These are phyloP conservation scores for Mentha longifolia DNA, from an alignment of 257 asterid genomes.

Conservation along the genomic window DNA sequence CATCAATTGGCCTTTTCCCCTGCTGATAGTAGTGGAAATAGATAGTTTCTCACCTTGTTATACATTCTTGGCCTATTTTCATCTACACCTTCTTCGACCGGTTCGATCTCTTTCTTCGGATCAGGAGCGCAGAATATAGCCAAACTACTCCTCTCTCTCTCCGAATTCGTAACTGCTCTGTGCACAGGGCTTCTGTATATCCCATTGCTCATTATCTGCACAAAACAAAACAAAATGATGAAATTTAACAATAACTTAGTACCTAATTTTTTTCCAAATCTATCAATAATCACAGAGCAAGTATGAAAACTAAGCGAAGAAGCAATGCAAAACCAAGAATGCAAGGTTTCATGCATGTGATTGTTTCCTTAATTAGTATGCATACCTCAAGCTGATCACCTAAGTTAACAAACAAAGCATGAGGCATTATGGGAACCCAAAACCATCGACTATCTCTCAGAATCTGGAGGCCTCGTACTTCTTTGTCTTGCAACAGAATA, in stretches of 20 bases:
- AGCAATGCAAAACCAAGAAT: background rate
- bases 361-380: background rate
- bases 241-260: no score
- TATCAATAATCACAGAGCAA: background rate
- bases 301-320: background rate
- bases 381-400: constrained; percentile 83
- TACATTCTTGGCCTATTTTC: constrained; percentile 48
- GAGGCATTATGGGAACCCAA: constrained; percentile 51
- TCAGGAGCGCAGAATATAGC: constrained; percentile 58
- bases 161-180: constrained; percentile 56
- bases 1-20: constrained; percentile 61
- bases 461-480: constrained; percentile 73
- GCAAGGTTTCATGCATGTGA: background rate
- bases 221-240: background rate
- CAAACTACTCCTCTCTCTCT: constrained; percentile 53
- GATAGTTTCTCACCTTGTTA: constrained; percentile 41
- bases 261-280: no score
- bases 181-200: constrained; percentile 65
- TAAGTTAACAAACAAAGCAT: constrained; percentile 53
- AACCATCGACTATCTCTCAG: constrained; percentile 60
- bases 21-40: constrained; percentile 53
- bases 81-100: constrained; percentile 51
- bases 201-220: constrained; percentile 76
- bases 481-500: constrained; percentile 59
- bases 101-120: constrained; percentile 53